Base-by-base conservation (phyloP, 1,284 basidiomycete species). In the Cerioporus squamosus region DNA sequence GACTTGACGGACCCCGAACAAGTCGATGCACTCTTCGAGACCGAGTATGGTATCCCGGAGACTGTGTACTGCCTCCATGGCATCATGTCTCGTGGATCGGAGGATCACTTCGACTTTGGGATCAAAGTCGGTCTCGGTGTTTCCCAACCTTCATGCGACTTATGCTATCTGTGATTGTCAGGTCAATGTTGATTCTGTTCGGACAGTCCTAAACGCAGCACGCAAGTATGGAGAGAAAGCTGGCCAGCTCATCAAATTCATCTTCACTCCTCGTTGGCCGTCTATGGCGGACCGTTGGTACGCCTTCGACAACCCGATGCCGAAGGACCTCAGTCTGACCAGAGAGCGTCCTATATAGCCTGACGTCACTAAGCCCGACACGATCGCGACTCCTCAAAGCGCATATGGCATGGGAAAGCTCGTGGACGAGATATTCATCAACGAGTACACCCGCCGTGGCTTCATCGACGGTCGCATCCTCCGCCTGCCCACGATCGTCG, bases 61-160 rank as follows among this genome's bases (percentile, higher is more conserved):
- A 76, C 75, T 6, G 69, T 87, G 36, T 87, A 86, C 69, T 85
- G 82, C 64, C 74, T 86, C 56, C 84, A 87, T 65, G 86, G 86
- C 1, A 84, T 86, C 70, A 87, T 88, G 87, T 86, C 84, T n/a
- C 82, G 85, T 22, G 85, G 84, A 18, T 80, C 83, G 17, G 87
- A 89, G 69, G 82, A 84, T 59, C 79, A 86, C 67, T 87, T 88
- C 66, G 82, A 84, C 44, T 71, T 86, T 3, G 85, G 84, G 5
- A 75, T 85, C 62, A 78, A 79, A 71, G 79, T 78, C 43, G n/a
- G 39, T 22, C 46, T 3, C 20, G 3, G 6, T 0, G 18, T 43
- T 24, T 2, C 10, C 26, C 15, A 1, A 2, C n/a, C n/a, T 36
- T n/a, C 23, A 24, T 26, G 10, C 10, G 10, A 6, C 14, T 36